Base-by-base conservation (phyloP, 331 rosid species). In the Malus hybrid region DNA sequence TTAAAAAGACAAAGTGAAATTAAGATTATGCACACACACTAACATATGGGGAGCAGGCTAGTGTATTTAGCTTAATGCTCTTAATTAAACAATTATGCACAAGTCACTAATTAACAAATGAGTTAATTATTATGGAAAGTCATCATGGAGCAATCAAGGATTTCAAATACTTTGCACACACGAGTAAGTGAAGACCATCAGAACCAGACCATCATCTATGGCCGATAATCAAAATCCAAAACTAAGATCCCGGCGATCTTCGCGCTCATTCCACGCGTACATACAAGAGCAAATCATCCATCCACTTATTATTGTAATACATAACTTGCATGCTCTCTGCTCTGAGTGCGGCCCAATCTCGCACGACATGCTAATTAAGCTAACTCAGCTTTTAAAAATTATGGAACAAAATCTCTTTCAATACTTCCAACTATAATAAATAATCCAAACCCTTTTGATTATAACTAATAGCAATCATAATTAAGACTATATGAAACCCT, bases 271-370 rank as follows among this genome's bases (percentile, higher is more conserved):
- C 57, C 44, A 78, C 75, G 71, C 73, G 75, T 74, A 44, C 53
- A 34, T 1, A 6, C 9, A 13, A 66, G 75, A 36, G 14, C 48
- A 42, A 42, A 42, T 42, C 48, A 42, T 10, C 48, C 48, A 42
- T 42, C 48, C 48, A 42, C 48, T 42, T 56, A 6, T 39, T 52
- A 50, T 75, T 53, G 13, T 14, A 58, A 68, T 10, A 50, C 52
- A n/a, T 77, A 42, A 58, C 12, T 0, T 64, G 70, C 62, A 66
- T 79, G 68, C 66, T 73, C 74, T 67, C n/a, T 34, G 14, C 14
- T 42, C 48, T 42, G 48, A 61, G 19, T 44, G 82, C 82, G 46
- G 67, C 39, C 70, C 68, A 63, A 29, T 13, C 68, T 67, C 62
- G 78, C 79, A 68, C 71, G 75, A 73, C 33, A 56, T 34, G 24